These are phyloP conservation scores for Intubia oerlemansii DNA, from an alignment of 2,329 filamentous ascomycete species.

Conservation along the genomic window DNA sequence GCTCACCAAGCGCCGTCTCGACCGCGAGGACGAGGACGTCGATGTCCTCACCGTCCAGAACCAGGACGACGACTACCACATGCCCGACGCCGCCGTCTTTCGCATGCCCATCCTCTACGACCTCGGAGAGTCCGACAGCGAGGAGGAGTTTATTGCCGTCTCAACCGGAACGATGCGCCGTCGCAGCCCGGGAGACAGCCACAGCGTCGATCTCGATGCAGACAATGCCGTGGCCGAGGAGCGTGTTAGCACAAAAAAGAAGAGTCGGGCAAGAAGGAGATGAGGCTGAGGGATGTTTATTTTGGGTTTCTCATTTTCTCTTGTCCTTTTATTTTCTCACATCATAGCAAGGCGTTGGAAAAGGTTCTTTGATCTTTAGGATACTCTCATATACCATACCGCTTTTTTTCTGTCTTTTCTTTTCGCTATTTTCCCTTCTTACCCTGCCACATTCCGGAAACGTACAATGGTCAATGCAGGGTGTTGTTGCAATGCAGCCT, in stretches of 20 bases:
- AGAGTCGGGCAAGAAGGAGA: conserved; percentile 18
- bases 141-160: conserved; percentile 60
- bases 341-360: no score
- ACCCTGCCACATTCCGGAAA: no score
- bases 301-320: background rate
- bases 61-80: conserved; percentile 29
- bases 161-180: conserved; percentile 67
- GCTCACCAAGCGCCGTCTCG: conserved; percentile 72
- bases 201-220: conserved; percentile 30
- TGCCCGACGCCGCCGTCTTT: conserved; percentile 25
- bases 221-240: conserved; percentile 25
- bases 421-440: no score
- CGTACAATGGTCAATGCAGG: no score
- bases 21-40: conserved; percentile 82
- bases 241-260: conserved; percentile 17
- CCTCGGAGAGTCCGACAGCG: conserved; percentile 82
- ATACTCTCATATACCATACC: no score
- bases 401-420: no score
- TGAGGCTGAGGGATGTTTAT: background rate
- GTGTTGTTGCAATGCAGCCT: no score
- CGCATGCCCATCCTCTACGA: conserved; percentile 86
- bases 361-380: no score
- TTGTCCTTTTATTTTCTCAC: background rate
- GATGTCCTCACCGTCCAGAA: conserved; percentile 67
- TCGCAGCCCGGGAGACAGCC: conserved; percentile 56